Base-by-base conservation (phyloP, 768 basidiomycete genomes). In the Neoboletus magnificus region DNA sequence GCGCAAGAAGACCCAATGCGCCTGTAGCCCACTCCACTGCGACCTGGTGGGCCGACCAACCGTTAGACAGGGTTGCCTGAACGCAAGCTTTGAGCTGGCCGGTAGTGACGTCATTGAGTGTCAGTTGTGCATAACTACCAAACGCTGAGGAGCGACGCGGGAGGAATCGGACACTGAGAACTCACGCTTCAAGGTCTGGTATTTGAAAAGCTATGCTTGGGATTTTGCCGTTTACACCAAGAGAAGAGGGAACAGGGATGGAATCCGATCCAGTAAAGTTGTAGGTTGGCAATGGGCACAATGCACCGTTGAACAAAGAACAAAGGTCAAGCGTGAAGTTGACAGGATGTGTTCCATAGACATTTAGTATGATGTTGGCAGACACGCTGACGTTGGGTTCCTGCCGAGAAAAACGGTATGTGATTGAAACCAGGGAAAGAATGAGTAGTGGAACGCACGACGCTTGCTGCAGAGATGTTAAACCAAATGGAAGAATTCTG, bases 281-380 rank as follows among this genome's bases (percentile, higher is more conserved):
- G 76, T 92, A 90, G 66, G 80, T 81, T 33, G 79, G 94, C 56
- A 83, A 82, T 35, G 79, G 94, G 74, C 96, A 98, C 13, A 98
- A 78, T 25, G 84, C 86, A 18, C 93, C 93, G 52, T 76, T 71
- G 32, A 96, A 79, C 45, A 91, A 78, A 46, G 74, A 73, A 77
- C 96, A 98, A 32, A 98, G 81, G 73, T 96, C 82, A 59, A 97
- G 73, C n/a, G 92, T 91, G 58, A 87, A 66, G 68, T 97, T 97
- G 61, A 95, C 65, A 18, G 88, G 83, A 30, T 84, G 79, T 71
- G 87, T 84, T 50, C 93, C 94, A 62, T 98, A 98, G n/a, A 88
- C 89, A 56, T 91, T 89, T 66, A 94, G 74, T 64, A 90, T 77
- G 49, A 97, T 74, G 65, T 88, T 89, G 33, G 91, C 94, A 4